Evolutionary conservation across 495 filamentous ascomycete genomes (phyloP).

Genomic region (Podospora fimiseda): DNA sequence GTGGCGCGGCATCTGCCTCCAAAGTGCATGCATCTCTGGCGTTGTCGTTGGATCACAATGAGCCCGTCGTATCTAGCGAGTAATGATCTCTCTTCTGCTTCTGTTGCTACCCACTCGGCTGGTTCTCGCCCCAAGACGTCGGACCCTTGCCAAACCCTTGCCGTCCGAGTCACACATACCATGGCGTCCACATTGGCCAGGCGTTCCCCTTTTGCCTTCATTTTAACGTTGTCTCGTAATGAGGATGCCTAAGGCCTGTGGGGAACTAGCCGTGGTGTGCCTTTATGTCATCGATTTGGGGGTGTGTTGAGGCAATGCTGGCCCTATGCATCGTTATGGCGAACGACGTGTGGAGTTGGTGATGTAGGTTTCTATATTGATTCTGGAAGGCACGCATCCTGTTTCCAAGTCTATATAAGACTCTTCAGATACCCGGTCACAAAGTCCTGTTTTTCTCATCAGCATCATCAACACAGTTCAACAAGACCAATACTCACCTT

Average conservation of each 20-base stretch:
- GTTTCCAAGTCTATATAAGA: slow-evolving; percentile 29
- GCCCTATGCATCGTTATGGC: slow-evolving; percentile 12
- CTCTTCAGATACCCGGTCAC: slow-evolving; percentile 11
- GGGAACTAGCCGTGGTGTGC: slow-evolving; percentile 4
- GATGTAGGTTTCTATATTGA: not conserved
- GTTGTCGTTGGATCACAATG: not conserved
- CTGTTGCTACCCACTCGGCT: slow-evolving; percentile 1
- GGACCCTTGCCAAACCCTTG: too few relatives aligned
- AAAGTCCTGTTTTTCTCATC: slow-evolving; percentile 24
- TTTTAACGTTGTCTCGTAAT: slow-evolving; percentile 3
- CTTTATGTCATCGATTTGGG: slow-evolving; percentile 16
- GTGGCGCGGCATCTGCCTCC: not conserved
- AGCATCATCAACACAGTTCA: slow-evolving; percentile 20
- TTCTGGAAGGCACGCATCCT: not conserved
- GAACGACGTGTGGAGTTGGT: not conserved
- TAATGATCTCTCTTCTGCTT: not conserved
- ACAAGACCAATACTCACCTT: slow-evolving; percentile 10
- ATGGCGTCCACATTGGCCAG: slow-evolving; percentile 2
- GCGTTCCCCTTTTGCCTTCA: slow-evolving; percentile 1
- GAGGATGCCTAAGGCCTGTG: slow-evolving; percentile 6
- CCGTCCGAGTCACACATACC: slow-evolving; percentile 10
- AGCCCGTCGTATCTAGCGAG: not conserved
- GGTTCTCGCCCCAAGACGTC: not conserved
- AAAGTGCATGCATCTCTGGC: not conserved
- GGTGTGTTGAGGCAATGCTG: slow-evolving; percentile 9